A percentile compares a stretch with the other conserved stretches of the same genome.
Evolutionary conservation across 164 flowering plant species (phyloP).

Genomic region (Sedum album): DNA sequence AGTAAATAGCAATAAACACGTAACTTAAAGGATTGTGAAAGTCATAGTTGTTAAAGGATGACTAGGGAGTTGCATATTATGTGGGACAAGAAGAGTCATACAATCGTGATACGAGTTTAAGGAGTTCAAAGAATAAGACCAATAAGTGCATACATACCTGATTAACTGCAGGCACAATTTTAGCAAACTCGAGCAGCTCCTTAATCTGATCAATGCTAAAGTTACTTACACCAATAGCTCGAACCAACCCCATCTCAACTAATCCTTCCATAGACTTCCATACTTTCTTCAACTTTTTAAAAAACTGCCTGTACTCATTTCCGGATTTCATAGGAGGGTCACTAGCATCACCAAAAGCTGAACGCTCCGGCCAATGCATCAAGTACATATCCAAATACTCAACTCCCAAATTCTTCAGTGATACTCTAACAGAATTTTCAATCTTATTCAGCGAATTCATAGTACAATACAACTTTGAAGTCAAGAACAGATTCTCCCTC

Average conservation of each 20-base stretch:
- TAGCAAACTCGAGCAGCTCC: constrained; percentile 60
- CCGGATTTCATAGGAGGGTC: background rate
- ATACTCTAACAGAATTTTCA: background rate
- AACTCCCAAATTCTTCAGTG: background rate
- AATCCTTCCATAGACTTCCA: constrained; percentile 89
- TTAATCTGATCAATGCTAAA: constrained; percentile 55
- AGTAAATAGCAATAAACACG: background rate
- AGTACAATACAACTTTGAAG: background rate
- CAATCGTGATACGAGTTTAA: no score
- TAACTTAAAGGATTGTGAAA: background rate
- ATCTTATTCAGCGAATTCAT: background rate
- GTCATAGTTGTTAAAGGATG: background rate
- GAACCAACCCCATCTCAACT: constrained; percentile 51
- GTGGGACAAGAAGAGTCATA: no score
- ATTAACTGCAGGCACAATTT: constrained; percentile 68
- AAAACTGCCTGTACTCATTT: background rate
- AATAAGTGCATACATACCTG: constrained; percentile 33
- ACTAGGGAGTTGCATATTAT: background rate
- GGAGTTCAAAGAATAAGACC: background rate
- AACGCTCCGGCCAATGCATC: background rate
- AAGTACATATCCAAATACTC: background rate
- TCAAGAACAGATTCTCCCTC: background rate
- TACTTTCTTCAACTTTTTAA: constrained; percentile 40
- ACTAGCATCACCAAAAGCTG: background rate
- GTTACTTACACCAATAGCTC: constrained; percentile 83